Conservation (phyloP, 2,329 filamentous ascomycete genomes). For the Celoporthe dispersa region DNA sequence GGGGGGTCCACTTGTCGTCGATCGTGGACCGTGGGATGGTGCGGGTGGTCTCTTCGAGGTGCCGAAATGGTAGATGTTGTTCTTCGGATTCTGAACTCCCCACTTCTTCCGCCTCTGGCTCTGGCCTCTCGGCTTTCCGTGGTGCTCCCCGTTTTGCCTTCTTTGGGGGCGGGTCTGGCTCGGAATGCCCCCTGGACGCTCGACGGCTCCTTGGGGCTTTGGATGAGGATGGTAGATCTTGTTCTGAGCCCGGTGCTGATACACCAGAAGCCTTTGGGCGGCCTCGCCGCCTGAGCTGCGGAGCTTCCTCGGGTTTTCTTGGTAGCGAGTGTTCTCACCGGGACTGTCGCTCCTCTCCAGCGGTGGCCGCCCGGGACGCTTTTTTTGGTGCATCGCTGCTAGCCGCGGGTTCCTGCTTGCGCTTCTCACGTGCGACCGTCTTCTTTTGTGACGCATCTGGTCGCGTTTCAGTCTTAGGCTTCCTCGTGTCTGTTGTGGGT, state of each 20-base stretch:
- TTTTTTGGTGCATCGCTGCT: conserved; percentile 6
- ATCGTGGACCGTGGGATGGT: conserved; percentile 67
- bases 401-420: neutral
- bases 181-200: conserved; percentile 20
- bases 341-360: conserved; percentile 7
- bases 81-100: conserved; percentile 9
- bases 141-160: neutral
- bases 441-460: neutral
- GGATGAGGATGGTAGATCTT: conserved; percentile 7
- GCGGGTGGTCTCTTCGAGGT: conserved; percentile 55
- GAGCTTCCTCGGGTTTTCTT: conserved; percentile 19
- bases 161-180: conserved; percentile 21
- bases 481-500: neutral
- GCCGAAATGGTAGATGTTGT: conserved; percentile 47
- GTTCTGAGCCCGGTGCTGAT: neutral
- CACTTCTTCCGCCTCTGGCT: conserved; percentile 8
- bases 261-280: conserved; percentile 28
- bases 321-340: conserved; percentile 3
- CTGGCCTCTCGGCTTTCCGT: neutral
- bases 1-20: conserved; percentile 68
- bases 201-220: neutral
- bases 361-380: conserved; percentile 11
- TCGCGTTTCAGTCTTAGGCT: neutral
- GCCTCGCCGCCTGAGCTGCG: conserved; percentile 28
- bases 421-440: neutral